These are phyloP conservation scores for Osmanthus fragrans DNA, from an alignment of 257 asterid genomes.

Conservation along the genomic window DNA sequence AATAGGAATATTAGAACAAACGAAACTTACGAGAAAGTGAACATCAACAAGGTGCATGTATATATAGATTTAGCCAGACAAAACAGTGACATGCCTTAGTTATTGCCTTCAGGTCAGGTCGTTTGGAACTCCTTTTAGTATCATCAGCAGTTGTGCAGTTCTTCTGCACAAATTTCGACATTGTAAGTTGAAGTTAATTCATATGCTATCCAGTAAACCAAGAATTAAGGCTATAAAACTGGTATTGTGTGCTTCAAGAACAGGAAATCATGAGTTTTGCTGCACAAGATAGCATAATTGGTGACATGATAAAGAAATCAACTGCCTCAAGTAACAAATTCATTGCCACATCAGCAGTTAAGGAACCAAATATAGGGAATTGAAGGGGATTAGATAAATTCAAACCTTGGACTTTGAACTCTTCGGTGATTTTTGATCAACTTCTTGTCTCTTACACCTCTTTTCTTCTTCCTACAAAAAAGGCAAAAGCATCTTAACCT, in stretches of 20 bases:
- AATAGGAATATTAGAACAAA: neutral
- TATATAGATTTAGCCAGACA: neutral
- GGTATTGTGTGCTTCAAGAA: neutral
- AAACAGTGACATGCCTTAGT: conserved; percentile 48
- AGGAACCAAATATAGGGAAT: neutral
- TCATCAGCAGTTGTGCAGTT: conserved; percentile 22
- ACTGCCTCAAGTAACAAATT: neutral
- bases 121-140: conserved; percentile 43
- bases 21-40: neutral
- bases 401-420: conserved; percentile 45
- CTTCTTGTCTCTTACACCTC: conserved; percentile 38
- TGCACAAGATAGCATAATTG: neutral
- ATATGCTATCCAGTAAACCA: neutral
- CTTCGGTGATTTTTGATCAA: conserved; percentile 9
- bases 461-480: conserved; percentile 60
- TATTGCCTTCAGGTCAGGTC: conserved; percentile 86
- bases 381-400: neutral
- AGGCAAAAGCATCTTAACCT: neutral
- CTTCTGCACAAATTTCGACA: conserved; percentile 41
- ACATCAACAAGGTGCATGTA: neutral
- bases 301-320: neutral
- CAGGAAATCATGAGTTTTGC: neutral
- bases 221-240: neutral
- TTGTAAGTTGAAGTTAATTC: conserved; percentile 6
- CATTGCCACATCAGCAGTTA: neutral